Evolutionary conservation across 2,329 filamentous ascomycete species (phyloP).

Genomic region (Aspergillus vadensis): DNA sequence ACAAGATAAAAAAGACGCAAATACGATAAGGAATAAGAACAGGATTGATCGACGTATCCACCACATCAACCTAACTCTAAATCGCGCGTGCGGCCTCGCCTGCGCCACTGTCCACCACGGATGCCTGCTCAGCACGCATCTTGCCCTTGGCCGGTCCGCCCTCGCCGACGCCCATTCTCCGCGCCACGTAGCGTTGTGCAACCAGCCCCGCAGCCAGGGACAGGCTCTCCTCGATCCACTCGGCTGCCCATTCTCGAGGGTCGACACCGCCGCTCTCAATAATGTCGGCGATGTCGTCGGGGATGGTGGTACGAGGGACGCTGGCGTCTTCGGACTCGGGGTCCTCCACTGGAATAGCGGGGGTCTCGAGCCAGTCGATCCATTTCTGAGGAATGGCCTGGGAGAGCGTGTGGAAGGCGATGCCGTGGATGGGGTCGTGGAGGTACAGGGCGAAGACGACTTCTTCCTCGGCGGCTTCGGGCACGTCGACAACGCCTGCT

Average conservation of each 20-base stretch:
- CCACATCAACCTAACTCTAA: conserved; percentile 19
- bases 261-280: conserved; percentile 75
- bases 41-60: conserved; percentile 8
- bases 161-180: conserved; percentile 93
- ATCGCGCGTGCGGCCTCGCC: conserved; percentile 63
- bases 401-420: conserved; percentile 80
- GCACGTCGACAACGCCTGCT: conserved; percentile 38
- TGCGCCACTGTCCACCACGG: conserved; percentile 59
- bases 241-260: conserved; percentile 93
- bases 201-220: conserved; percentile 78
- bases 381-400: conserved; percentile 83
- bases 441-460: conserved; percentile 78
- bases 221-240: conserved; percentile 92
- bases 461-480: conserved; percentile 55
- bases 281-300: conserved; percentile 85
- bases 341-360: conserved; percentile 45
- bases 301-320: conserved; percentile 50
- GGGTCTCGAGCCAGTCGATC: conserved; percentile 87
- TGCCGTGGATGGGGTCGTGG: conserved; percentile 84
- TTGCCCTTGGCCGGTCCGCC: conserved; percentile 64
- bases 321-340: conserved; percentile 43
- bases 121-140: conserved; percentile 54
- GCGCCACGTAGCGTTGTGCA: conserved; percentile 91
- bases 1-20: conserved; percentile 3
- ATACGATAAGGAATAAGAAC: conserved; percentile 1